Percentiles rank a stretch among this genome's conserved stretches.
Conservation (phyloP, 2,329 filamentous ascomycete species). For the Pseudogymnoascus sp. region DNA sequence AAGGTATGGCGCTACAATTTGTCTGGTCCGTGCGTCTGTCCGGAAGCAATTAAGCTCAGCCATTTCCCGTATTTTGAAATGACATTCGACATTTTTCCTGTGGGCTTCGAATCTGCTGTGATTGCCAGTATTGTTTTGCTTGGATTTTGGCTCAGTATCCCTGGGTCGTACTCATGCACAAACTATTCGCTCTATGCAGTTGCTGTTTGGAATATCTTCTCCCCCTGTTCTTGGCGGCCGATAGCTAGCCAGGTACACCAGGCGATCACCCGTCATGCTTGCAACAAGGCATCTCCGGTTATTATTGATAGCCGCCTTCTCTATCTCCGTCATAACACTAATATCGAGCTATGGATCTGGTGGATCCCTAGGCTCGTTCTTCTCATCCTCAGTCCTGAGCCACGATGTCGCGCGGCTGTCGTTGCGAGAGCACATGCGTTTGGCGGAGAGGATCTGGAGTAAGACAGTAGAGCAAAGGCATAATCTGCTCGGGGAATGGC, state of each 20-base stretch:
- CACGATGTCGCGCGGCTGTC: not conserved
- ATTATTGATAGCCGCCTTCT: not conserved
- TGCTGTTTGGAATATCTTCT: not conserved
- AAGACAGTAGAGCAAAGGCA: conserved; percentile 27
- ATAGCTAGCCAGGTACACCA: conserved; percentile 1
- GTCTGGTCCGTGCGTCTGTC: not conserved
- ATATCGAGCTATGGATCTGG: not conserved
- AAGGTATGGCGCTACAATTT: not conserved
- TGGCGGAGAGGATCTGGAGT: conserved; percentile 22
- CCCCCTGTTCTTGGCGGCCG: not conserved
- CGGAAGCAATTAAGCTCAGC: not conserved
- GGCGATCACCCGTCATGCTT: not conserved
- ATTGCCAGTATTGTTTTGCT: not conserved
- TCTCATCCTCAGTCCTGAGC: not conserved
- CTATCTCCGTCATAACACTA: not conserved
- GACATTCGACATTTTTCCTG: not conserved
- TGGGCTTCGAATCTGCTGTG: not conserved
- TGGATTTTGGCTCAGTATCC: not conserved
- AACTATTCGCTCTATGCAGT: not conserved
- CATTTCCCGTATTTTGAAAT: not conserved
- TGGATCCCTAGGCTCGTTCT: not conserved
- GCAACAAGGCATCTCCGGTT: not conserved
- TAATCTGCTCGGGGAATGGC: conserved; percentile 20
- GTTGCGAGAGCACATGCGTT: not conserved
- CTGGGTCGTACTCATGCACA: not conserved